Conservation (phyloP, 257 asterid genomes). For the Solanum etuberosum region DNA sequence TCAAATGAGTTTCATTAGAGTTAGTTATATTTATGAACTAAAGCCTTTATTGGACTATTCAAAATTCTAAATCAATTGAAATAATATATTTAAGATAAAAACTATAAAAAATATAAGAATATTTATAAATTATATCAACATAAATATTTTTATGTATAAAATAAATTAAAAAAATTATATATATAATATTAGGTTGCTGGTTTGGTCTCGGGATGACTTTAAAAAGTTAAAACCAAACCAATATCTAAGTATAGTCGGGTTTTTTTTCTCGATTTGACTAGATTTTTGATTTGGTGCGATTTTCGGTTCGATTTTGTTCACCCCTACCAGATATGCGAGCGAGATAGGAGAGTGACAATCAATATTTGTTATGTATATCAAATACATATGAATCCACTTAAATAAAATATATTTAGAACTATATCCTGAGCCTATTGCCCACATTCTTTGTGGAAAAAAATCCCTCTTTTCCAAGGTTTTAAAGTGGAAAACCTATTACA, state of each 20-base stretch:
- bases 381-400: neutral
- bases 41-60: neutral
- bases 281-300: neutral
- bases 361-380: neutral
- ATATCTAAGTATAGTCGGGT: too few species aligned
- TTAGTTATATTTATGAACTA: neutral
- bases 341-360: neutral
- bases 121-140: neutral
- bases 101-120: neutral
- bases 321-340: neutral
- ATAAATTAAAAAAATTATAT: too few species aligned
- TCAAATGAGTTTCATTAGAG: neutral
- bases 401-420: too few species aligned
- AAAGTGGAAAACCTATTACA: neutral
- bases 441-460: too few species aligned
- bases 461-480: neutral
- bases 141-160: neutral
- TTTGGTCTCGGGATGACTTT: neutral
- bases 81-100: too few species aligned
- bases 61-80: neutral
- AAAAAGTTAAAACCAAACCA: neutral
- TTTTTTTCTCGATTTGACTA: too few species aligned
- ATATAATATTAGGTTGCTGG: neutral
- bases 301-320: too few species aligned
- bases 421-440: too few species aligned